Percentiles rank a stretch among this genome's conserved stretches.
Conservation (phyloP, 257 asterid genomes). For the Galeopsis tetrahit region DNA sequence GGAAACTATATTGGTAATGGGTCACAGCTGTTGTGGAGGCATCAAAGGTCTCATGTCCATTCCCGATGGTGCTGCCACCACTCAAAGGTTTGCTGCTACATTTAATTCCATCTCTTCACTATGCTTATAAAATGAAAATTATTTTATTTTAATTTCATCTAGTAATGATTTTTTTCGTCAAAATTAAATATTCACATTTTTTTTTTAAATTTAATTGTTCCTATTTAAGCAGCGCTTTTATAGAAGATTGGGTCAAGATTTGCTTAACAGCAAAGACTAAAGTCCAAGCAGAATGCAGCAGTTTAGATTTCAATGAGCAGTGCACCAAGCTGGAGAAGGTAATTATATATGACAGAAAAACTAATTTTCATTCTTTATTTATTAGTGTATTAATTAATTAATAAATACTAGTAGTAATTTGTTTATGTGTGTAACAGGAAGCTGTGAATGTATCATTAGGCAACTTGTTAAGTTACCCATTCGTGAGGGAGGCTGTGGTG, state of each 20-base stretch:
- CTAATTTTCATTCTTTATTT: not conserved
- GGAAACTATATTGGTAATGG: conserved; percentile 80
- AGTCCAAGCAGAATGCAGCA: conserved; percentile 48
- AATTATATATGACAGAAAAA: not conserved
- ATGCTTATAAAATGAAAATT: not conserved
- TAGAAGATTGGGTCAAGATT: conserved; percentile 88
- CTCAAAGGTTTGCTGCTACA: conserved; percentile 65
- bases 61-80: conserved; percentile 80
- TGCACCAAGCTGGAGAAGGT: conserved; percentile 75
- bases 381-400: not conserved
- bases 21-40: conserved; percentile 98
- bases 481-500: conserved; percentile 76
- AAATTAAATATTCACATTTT: not conserved
- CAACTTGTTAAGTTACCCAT: conserved; percentile 81
- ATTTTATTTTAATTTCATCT: not conserved
- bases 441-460: conserved; percentile 83
- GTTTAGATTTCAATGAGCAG: conserved; percentile 48
- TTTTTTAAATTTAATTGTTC: not conserved
- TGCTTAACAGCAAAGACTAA: conserved; percentile 69
- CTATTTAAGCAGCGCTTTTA: conserved; percentile 57
- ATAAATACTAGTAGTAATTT: not conserved
- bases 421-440: conserved; percentile 51
- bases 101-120: not conserved
- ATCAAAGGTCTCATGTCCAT: conserved; percentile 92
- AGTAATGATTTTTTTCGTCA: not conserved